Evolutionary conservation across 1,284 basidiomycete genomes (phyloP).

Genomic region (Cerioporus squamosus): DNA sequence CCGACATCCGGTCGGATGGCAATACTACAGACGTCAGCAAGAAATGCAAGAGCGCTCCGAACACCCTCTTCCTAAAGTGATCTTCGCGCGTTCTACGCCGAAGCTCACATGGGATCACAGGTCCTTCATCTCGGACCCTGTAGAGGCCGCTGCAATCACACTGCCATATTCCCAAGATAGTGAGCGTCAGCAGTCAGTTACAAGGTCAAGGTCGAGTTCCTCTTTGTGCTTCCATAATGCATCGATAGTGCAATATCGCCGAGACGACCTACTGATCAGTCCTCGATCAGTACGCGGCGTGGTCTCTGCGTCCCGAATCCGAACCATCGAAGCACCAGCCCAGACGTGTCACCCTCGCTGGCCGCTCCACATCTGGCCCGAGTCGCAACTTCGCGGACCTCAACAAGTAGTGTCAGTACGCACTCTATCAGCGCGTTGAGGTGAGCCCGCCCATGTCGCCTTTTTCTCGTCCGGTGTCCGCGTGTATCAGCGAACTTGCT

Average conservation of each 20-base stretch:
- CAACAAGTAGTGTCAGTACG: background rate
- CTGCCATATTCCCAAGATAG: conserved; percentile 16
- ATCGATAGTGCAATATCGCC: conserved; percentile 23
- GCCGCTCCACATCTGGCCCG: too few relatives aligned
- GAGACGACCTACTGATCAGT: conserved; percentile 16
- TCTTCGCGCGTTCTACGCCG: conserved; percentile 13
- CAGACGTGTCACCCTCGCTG: background rate
- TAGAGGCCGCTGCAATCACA: conserved; percentile 13
- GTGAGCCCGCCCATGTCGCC: background rate
- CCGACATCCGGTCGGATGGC: background rate
- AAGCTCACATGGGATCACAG: conserved; percentile 14
- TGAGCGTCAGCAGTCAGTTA: conserved; percentile 1
- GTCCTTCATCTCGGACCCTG: conserved; percentile 26
- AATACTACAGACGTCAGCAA: conserved; percentile 1
- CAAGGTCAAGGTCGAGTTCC: conserved; percentile 13
- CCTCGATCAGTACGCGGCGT: conserved; percentile 10
- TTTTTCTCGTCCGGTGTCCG: background rate
- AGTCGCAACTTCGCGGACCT: background rate
- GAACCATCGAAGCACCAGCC: conserved; percentile 13
- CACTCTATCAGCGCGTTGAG: conserved; percentile 1
- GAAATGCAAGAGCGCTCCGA: conserved; percentile 11
- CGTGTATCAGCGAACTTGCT: conserved; percentile 16
- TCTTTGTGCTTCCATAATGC: conserved; percentile 3
- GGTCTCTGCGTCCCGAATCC: background rate
- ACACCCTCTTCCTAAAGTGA: conserved; percentile 6